Conservation (phyloP, 1,284 basidiomycete genomes). For the Hypsizygus ulmarius region DNA sequence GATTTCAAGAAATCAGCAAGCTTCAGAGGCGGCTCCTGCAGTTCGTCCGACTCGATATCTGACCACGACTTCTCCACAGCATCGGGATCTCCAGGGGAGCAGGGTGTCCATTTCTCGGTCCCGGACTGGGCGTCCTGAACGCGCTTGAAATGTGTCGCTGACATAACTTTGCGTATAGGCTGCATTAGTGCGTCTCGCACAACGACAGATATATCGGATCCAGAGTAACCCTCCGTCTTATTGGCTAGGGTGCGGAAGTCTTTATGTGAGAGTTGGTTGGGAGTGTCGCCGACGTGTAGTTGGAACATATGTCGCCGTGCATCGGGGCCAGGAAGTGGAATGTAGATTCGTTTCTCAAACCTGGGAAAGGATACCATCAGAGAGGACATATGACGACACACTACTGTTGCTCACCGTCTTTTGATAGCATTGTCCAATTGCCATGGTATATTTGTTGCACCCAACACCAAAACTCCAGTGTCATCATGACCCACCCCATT, state of each 20-base stretch:
- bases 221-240: conserved; percentile 91
- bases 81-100: conserved; percentile 88
- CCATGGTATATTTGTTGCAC: conserved; percentile 98
- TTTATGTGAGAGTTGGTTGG: conserved; percentile 76
- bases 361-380: conserved; percentile 33
- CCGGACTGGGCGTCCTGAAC: conserved; percentile 35
- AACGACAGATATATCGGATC: conserved; percentile 93
- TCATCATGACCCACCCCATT: conserved; percentile 98
- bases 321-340: conserved; percentile 92
- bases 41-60: conserved; percentile 87
- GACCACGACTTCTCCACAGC: conserved; percentile 92
- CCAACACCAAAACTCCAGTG: conserved; percentile 96
- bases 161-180: conserved; percentile 94
- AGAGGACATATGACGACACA: neutral
- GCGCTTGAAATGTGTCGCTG: conserved; percentile 94
- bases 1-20: conserved; percentile 86
- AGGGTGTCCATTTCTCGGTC: conserved; percentile 78
- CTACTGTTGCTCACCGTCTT: conserved; percentile 59
- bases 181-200: conserved; percentile 99
- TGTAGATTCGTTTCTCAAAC: conserved; percentile 98
- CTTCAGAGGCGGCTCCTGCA: conserved; percentile 82
- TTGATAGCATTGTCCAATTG: conserved; percentile 98
- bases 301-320: conserved; percentile 97
- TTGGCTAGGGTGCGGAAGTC: conserved; percentile 86
- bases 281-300: conserved; percentile 92